Percentiles rank a stretch among this genome's conserved stretches.
Evolutionary conservation across 257 asterid species (phyloP).

Genomic region (Penstemon newberryi): DNA sequence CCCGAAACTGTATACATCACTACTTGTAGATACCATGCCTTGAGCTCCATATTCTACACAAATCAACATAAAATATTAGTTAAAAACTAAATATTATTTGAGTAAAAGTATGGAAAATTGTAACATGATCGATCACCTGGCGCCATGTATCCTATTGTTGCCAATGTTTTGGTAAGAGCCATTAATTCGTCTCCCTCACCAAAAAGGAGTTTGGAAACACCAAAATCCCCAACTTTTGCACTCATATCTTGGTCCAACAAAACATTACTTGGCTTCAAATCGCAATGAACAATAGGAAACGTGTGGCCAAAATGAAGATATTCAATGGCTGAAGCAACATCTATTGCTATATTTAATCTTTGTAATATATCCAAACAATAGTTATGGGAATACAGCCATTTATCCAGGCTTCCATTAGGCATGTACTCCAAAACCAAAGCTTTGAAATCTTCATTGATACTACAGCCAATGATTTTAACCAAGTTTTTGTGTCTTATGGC

Average conservation of each 20-base stretch:
- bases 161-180: background rate
- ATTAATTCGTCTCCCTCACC: background rate
- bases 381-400: slow-evolving; percentile 16
- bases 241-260: background rate
- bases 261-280: background rate
- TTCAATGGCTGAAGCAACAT: slow-evolving; percentile 2
- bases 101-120: too few relatives aligned
- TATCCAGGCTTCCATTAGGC: slow-evolving; percentile 19
- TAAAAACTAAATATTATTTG: background rate
- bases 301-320: slow-evolving; percentile 1
- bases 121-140: background rate
- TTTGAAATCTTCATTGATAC: slow-evolving; percentile 17
- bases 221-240: background rate
- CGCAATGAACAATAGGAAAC: background rate
- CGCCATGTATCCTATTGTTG: slow-evolving; percentile 5
- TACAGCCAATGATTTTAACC: slow-evolving; percentile 4
- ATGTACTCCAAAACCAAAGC: slow-evolving; percentile 22
- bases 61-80: background rate
- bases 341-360: background rate
- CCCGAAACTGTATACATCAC: slow-evolving; percentile 1
- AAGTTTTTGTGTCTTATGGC: slow-evolving; percentile 17
- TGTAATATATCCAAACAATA: background rate
- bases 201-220: background rate
- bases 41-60: background rate
- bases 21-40: background rate